Percentiles rank a stretch among this genome's conserved stretches.
Evolutionary conservation across 768 basidiomycete genomes (phyloP).

Genomic region (Gymnopilus junonius): DNA sequence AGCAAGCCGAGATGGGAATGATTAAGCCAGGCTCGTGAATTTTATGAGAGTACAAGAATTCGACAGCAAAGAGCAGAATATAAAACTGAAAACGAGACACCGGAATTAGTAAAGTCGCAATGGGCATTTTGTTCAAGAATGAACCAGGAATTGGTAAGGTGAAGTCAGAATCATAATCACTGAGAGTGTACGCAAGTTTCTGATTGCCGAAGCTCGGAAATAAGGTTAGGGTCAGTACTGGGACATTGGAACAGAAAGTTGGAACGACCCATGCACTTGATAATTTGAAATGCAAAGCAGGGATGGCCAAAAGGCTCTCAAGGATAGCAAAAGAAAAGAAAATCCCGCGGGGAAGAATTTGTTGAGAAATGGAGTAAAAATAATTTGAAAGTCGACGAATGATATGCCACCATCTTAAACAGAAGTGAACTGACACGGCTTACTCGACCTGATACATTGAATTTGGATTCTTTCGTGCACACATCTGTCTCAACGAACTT

Average conservation of each 20-base stretch:
- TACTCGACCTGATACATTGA: too few species aligned
- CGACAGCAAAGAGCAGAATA: not conserved
- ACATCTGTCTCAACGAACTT: too few species aligned
- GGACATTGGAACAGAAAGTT: too few species aligned
- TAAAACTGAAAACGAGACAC: conserved; percentile 11
- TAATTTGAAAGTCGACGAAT: not conserved
- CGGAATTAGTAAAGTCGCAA: conserved; percentile 69
- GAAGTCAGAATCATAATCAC: not conserved
- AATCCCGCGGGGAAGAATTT: too few species aligned
- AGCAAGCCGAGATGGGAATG: not conserved
- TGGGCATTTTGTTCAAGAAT: conserved; percentile 64
- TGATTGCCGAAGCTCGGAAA: conserved; percentile 2
- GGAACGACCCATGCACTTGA: too few species aligned
- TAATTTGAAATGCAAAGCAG: not conserved
- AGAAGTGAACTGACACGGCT: too few species aligned
- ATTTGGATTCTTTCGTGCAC: too few species aligned
- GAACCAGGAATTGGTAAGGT: conserved; percentile 24
- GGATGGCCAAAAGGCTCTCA: too few species aligned
- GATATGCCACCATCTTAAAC: not conserved
- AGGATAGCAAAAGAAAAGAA: too few species aligned
- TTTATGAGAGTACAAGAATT: not conserved
- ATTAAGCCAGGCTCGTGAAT: not conserved
- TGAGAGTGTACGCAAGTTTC: not conserved
- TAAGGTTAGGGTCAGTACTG: conserved; percentile 17
- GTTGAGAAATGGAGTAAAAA: too few species aligned